Conservation (phyloP, 2,329 filamentous ascomycete genomes). For the Colletotrichum australisinense region DNA sequence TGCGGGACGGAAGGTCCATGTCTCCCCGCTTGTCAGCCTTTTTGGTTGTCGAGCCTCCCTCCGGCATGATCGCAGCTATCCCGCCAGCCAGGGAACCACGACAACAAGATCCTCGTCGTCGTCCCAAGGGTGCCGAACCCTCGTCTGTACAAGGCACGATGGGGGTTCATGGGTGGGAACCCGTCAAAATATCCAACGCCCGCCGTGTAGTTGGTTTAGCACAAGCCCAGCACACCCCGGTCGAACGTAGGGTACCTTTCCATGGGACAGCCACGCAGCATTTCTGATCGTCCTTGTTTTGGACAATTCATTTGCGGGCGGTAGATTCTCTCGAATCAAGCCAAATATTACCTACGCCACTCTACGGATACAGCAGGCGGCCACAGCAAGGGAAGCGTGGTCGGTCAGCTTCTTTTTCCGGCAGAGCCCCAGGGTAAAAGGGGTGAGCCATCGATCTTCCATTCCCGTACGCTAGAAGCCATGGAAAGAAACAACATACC, state of each 20-base stretch:
- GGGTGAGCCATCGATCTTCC: neutral
- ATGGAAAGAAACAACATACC: neutral
- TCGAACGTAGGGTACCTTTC: neutral
- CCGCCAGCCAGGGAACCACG: neutral
- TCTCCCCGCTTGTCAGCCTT: neutral
- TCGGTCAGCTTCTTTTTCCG: neutral
- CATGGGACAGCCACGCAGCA: neutral
- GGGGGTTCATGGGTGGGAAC: neutral
- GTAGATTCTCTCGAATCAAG: neutral
- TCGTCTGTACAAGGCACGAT: neutral
- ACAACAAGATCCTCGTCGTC: neutral
- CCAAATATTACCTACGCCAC: neutral
- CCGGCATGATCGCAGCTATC: neutral
- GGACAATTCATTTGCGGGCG: neutral
- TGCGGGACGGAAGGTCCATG: neutral
- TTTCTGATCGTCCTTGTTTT: neutral
- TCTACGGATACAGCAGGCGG: neutral
- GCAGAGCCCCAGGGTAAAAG: neutral
- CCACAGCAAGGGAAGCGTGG: neutral
- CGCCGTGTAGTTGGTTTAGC: neutral
- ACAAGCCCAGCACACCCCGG: neutral
- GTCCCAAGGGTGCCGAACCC: neutral
- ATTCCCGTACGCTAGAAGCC: neutral
- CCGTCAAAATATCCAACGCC: neutral
- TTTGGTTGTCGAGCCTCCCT: neutral